Conservation (phyloP, 768 basidiomycete species). For the Cystobasidiopsis lactophilus region DNA sequence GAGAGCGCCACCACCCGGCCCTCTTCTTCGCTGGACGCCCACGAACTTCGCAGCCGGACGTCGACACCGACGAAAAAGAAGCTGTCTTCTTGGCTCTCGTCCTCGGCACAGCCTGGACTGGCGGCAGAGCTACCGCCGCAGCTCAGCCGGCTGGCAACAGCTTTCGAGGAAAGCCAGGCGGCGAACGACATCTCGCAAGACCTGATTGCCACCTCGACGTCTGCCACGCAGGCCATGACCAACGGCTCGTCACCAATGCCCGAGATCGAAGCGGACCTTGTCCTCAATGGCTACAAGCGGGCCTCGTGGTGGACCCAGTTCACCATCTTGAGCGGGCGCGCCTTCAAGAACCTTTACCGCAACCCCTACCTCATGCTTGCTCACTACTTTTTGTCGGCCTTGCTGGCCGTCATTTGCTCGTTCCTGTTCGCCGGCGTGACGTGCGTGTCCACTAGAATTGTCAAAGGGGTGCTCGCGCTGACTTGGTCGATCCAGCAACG, state of each 20-base stretch:
- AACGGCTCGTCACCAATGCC: slow-evolving; percentile 10
- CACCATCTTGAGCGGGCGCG: slow-evolving; percentile 73
- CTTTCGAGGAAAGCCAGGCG: slow-evolving; percentile 46
- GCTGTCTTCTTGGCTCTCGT: not conserved
- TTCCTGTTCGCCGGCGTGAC: slow-evolving; percentile 74
- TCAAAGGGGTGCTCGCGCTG: not conserved
- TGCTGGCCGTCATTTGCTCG: slow-evolving; percentile 76
- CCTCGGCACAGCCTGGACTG: not conserved
- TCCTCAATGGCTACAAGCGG: slow-evolving; percentile 32
- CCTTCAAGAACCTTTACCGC: slow-evolving; percentile 94
- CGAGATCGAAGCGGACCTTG: slow-evolving; percentile 48
- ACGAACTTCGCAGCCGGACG: not conserved
- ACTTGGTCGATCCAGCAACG: slow-evolving; percentile 34
- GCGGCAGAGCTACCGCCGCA: slow-evolving; percentile 32
- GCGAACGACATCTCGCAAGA: slow-evolving; percentile 21
- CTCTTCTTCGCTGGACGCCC: not conserved
- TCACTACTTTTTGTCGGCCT: slow-evolving; percentile 69
- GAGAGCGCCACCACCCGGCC: slow-evolving; percentile 33
- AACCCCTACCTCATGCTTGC: slow-evolving; percentile 77
- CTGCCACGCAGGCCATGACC: slow-evolving; percentile 37
- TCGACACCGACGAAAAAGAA: not conserved
- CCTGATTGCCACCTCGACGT: slow-evolving; percentile 30
- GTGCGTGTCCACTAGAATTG: slow-evolving; percentile 26
- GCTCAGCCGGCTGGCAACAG: slow-evolving; percentile 47
- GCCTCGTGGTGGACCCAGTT: slow-evolving; percentile 83